Base-by-base conservation (phyloP, 208 protist genomes). In the Crithidia fasciculata region DNA sequence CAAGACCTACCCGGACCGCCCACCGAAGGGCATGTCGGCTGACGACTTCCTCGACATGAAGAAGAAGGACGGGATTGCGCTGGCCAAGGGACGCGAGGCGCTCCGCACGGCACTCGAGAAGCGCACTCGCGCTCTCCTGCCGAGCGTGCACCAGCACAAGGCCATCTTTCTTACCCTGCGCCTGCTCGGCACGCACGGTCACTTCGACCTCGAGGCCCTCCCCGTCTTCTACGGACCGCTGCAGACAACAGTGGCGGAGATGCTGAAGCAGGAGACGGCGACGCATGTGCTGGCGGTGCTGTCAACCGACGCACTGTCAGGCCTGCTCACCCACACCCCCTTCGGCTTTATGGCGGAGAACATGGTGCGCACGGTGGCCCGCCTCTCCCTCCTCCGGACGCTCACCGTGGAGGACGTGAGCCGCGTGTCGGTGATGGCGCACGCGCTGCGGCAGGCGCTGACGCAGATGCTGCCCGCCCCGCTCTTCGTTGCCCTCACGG, bases 31-130 rank as follows among this genome's bases (percentile, higher is more conserved):
- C 52, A 85, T 92, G 76, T 82, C 78, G 8, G 93, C 78, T 54
- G 93, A 97, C 53, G 93, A 95, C 75, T 97, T 89, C 74, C 58
- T 83, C 18, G 87, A 95, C 65, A 82, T 92, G 81, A 93, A 94
- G 74, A 81, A 84, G 70, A 84, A 81, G 71, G 90, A 95, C 76
- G 89, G 86, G 5, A 60, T 80, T 15, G 93, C 85, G 28, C 87
- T 97, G 67, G 84, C 76, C 43, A 90, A 91, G 62, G 93, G 88
- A 16, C 86, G 89, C 54, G 84, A 90, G 58, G 74, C 67, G 61
- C 79, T 97, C 18, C 84, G 80, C 9, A 66, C 71, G 16, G 84
- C 90, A 47, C 67, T 95, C n/a, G 79, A 79, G 49, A 90, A 89
- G 79, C 89, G 85, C 39, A 78, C 62, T 9, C 28, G 68, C 19